Percentiles rank a stretch among this genome's conserved stretches.
These are phyloP conservation scores for Backusella circina DNA, from an alignment of 192 early-diverging fungal genomes.

Conservation along the genomic window DNA sequence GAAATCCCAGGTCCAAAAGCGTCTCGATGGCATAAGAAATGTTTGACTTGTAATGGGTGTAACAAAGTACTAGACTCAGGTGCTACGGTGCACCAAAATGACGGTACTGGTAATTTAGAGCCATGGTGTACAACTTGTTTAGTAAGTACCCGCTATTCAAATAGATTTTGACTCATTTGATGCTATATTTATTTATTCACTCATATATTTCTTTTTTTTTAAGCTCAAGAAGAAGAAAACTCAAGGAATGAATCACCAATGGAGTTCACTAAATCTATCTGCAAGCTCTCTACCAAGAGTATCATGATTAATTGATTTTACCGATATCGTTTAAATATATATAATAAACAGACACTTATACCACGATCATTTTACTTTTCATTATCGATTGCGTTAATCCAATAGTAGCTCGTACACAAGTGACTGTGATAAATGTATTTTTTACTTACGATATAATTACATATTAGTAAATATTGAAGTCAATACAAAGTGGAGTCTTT, in stretches of 20 bases:
- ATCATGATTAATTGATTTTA: neutral
- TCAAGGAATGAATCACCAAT: neutral
- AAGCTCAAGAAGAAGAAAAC: neutral
- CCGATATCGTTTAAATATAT: neutral
- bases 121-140: slow-evolving; percentile 25
- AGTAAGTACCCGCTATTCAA: slow-evolving; percentile 8
- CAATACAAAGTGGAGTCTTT: no score
- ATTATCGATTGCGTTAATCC: neutral
- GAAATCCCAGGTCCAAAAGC: slow-evolving; percentile 29
- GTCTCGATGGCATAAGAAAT: slow-evolving; percentile 29
- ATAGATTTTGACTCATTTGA: neutral
- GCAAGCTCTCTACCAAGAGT: neutral
- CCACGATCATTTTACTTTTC: neutral
- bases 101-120: neutral
- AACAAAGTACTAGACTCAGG: slow-evolving; percentile 28
- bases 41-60: slow-evolving; percentile 21
- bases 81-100: slow-evolving; percentile 17
- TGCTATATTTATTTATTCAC: neutral
- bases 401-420: neutral
- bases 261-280: neutral
- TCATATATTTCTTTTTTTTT: neutral
- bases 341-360: neutral
- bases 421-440: neutral
- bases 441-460: no score
- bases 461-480: no score